Evolutionary conservation across 2,329 filamentous ascomycete genomes (phyloP).

Genomic region (Sporothrix sp.): DNA sequence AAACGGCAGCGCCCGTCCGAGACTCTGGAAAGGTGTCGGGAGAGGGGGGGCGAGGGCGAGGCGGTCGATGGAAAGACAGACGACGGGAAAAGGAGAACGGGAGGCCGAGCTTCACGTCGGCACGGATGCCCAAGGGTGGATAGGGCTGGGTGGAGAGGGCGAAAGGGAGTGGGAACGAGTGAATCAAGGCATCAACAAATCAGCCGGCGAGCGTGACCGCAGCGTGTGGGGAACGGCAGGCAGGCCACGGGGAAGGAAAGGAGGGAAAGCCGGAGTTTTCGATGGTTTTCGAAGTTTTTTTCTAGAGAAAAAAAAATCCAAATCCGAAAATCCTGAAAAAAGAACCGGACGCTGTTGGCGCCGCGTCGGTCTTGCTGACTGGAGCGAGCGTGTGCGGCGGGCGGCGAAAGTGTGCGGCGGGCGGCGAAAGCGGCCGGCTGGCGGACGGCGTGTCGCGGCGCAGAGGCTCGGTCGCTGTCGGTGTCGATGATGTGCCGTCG

Average conservation of each 20-base stretch:
- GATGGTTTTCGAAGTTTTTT: background rate
- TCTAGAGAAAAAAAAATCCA: background rate
- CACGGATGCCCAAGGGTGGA: conserved; percentile 5
- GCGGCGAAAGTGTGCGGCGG: too few species aligned
- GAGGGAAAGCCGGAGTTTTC: background rate
- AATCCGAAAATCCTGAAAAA: background rate
- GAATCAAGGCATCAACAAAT: conserved; percentile 14
- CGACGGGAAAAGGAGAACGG: background rate
- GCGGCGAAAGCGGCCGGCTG: background rate
- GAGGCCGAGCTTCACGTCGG: background rate
- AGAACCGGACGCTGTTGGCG: background rate
- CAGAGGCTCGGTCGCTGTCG: too few species aligned
- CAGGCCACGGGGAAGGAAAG: background rate
- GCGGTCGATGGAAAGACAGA: conserved; percentile 6
- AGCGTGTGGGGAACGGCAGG: background rate
- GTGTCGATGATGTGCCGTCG: background rate
- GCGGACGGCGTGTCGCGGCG: background rate
- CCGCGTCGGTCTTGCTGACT: background rate
- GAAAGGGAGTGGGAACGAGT: conserved; percentile 4
- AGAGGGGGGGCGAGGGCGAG: background rate
- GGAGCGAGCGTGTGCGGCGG: too few species aligned
- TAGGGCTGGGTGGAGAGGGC: conserved; percentile 6
- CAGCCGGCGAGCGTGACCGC: conserved; percentile 2
- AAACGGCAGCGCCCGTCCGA: conserved; percentile 62
- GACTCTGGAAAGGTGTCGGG: conserved; percentile 15